phyloP scores from a whole-genome alignment of 768 basidiomycete genomes.

The Ramaria rubella region DNA sequence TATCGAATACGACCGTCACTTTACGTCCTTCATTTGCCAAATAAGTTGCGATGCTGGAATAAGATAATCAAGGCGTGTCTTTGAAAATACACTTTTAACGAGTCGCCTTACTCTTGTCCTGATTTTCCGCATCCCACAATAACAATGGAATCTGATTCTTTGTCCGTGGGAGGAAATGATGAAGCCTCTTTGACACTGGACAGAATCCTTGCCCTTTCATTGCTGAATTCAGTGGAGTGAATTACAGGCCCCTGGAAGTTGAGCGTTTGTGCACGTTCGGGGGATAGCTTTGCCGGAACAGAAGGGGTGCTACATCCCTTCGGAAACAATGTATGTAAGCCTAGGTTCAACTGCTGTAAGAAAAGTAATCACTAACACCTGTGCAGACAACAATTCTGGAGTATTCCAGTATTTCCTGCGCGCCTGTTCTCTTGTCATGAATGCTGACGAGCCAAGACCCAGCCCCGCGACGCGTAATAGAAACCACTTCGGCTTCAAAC shows the following conservation, averaged over 20 bases:
- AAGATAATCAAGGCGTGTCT: neutral
- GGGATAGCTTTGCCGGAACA: slow-evolving; percentile 37
- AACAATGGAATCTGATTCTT: slow-evolving; percentile 29
- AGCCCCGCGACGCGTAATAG: slow-evolving; percentile 36
- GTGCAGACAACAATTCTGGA: slow-evolving; percentile 52
- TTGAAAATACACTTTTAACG: neutral
- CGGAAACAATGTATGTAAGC: slow-evolving; percentile 22
- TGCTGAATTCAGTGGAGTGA: slow-evolving; percentile 46
- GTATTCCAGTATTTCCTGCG: slow-evolving; percentile 32
- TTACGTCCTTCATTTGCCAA: slow-evolving; percentile 42
- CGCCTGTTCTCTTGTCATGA: slow-evolving; percentile 21
- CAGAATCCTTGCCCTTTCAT: slow-evolving; percentile 37
- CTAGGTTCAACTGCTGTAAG: neutral
- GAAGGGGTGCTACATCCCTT: slow-evolving; percentile 51
- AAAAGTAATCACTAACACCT: slow-evolving; percentile 32
- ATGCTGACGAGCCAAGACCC: slow-evolving; percentile 49
- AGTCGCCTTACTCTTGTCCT: slow-evolving; percentile 44
- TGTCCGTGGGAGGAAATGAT: slow-evolving; percentile 13
- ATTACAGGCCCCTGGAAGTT: slow-evolving; percentile 41
- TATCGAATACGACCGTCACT: slow-evolving; percentile 51
- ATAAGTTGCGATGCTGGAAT: slow-evolving; percentile 39
- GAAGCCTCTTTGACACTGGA: slow-evolving; percentile 11
- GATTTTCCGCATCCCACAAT: slow-evolving; percentile 64
- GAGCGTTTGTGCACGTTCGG: slow-evolving; percentile 29
- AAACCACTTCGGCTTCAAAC: slow-evolving; percentile 43